Evolutionary conservation across 2,329 filamentous ascomycete genomes (phyloP).

Genomic region (Sporothrix euskadiensis): DNA sequence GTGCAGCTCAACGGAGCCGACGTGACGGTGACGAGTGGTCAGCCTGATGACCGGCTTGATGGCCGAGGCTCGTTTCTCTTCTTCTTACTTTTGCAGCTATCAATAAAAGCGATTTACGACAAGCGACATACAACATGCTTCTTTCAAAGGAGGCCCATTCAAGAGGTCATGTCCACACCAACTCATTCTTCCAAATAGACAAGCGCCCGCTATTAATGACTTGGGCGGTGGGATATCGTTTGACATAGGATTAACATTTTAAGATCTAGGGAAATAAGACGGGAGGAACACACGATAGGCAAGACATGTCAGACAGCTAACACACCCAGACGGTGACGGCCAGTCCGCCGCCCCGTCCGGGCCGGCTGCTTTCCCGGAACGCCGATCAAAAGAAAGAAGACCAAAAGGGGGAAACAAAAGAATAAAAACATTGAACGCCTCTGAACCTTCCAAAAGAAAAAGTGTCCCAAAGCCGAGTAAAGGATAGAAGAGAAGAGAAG

Average conservation of each 20-base stretch:
- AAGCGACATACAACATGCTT: not conserved
- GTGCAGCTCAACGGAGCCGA: not conserved
- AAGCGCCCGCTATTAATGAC: not conserved
- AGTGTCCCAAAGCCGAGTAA: not conserved
- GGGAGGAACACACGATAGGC: not conserved
- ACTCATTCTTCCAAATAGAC: not conserved
- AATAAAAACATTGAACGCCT: not conserved
- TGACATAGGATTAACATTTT: not conserved
- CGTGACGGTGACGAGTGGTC: not conserved
- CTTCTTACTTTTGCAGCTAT: not conserved
- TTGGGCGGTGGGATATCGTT: not conserved
- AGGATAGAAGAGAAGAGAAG: not conserved
- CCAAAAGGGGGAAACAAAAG: not conserved
- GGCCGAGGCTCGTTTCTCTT: too few relatives aligned
- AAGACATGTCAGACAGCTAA: not conserved
- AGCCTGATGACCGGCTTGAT: not conserved
- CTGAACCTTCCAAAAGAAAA: not conserved
- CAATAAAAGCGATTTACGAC: not conserved
- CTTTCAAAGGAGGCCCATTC: not conserved
- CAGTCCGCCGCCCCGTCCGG: not conserved
- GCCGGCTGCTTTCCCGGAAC: constrained; percentile 16
- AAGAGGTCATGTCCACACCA: not conserved
- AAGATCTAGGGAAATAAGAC: not conserved
- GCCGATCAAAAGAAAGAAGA: not conserved
- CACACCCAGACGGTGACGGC: not conserved